phyloP scores from a whole-genome alignment of 2,329 filamentous ascomycete genomes.

The Xylariaceae sp. region DNA sequence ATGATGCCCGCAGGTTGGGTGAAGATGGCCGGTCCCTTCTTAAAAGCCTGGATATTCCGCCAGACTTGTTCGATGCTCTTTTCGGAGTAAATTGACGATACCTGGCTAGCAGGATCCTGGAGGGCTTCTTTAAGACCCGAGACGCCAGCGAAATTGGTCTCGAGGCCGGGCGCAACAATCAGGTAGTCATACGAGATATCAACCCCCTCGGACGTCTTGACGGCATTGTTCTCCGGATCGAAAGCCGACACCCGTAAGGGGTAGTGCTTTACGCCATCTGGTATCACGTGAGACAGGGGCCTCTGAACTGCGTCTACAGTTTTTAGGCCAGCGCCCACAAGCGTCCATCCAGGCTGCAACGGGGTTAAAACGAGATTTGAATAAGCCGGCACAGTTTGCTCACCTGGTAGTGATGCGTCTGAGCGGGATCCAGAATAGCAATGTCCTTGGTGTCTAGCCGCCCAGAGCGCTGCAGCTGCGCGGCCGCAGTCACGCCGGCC shows the following conservation, averaged over 20 bases:
- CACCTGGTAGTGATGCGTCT: slow-evolving; percentile 35
- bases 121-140: slow-evolving; percentile 35
- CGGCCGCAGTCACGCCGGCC: slow-evolving; percentile 61
- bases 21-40: slow-evolving; percentile 37
- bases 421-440: slow-evolving; percentile 36
- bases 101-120: slow-evolving; percentile 32
- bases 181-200: slow-evolving; percentile 38
- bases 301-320: slow-evolving; percentile 28
- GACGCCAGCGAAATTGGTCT: slow-evolving; percentile 36
- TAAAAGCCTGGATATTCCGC: slow-evolving; percentile 35
- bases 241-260: slow-evolving; percentile 34
- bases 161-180: slow-evolving; percentile 36
- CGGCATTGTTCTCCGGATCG: slow-evolving; percentile 35
- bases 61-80: slow-evolving; percentile 36
- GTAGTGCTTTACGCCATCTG: slow-evolving; percentile 36
- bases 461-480: slow-evolving; percentile 54
- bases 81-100: slow-evolving; percentile 39
- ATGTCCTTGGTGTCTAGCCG: slow-evolving; percentile 34
- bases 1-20: slow-evolving; percentile 38
- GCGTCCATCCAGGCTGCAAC: slow-evolving; percentile 36
- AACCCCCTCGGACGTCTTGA: slow-evolving; percentile 35
- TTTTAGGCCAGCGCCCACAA: slow-evolving; percentile 37
- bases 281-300: slow-evolving; percentile 32
- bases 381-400: not conserved
- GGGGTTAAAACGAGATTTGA: slow-evolving; percentile 8